Base-by-base conservation (phyloP, 768 basidiomycete species). In the Pholiota microspora region DNA sequence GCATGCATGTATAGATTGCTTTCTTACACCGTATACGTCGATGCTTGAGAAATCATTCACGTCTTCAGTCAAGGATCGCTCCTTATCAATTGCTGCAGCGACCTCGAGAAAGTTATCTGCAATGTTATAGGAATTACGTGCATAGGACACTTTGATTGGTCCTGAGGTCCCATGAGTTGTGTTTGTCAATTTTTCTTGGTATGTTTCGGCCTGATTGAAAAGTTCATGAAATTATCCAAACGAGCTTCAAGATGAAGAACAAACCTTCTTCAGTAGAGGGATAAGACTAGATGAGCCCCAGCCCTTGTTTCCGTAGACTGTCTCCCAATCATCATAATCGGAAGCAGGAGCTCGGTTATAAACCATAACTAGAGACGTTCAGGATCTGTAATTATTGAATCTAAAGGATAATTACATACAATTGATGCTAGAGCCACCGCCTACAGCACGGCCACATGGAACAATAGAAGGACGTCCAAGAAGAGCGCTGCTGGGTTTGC, bases 321-420 rank as follows among this genome's bases (percentile, higher is more conserved):
- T 68, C 60, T 79, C 77, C 86, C 85, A 87, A 47, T 81, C 81
- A 56, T 88, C 82, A 44, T 81, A 86, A 61, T 88, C 86, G 0
- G 84, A 85, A 1, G 81, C 79, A 9, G 80, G 66, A 10, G 82
- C 78, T 15, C 86, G 77, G 0, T 77, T 80, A 57, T 86, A 87
- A 73, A 81, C 73, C 64, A 75, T 73, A 54, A 77, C 77, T 79
- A n/a, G n/a, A n/a, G n/a, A n/a, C n/a, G n/a, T n/a, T n/a, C n/a
- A n/a, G n/a, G n/a, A n/a, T n/a, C n/a, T n/a, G n/a, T n/a, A n/a
- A n/a, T n/a, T n/a, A n/a, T n/a, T n/a, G n/a, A n/a, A 9, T 15
- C 21, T n/a, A 7, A 21, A 15, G 12, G 21, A 40, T 12, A 42
- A 35, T 7, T 1, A 61, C 76, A 45, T 46, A 84, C 84, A 82